phyloP scores from a whole-genome alignment of 441 rosid species.

The Syzygium malaccense region DNA sequence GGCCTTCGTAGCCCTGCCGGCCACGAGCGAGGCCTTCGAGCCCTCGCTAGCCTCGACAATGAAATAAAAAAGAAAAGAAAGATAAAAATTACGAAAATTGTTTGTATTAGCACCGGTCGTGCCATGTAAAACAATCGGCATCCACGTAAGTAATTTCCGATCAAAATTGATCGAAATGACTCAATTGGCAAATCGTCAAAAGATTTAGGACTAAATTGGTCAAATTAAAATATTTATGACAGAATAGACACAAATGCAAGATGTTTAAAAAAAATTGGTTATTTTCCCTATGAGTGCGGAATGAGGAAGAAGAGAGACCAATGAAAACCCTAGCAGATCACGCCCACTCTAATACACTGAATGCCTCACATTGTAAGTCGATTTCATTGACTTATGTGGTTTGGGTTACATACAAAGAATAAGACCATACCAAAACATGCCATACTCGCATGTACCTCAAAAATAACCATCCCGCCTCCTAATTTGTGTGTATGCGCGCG shows the following conservation, averaged over 20 bases:
- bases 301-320: background rate
- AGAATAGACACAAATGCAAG: background rate
- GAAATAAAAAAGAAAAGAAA: no score
- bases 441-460: background rate
- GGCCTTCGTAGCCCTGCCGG: background rate
- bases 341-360: background rate
- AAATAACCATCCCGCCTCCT: background rate
- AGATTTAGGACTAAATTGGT: no score
- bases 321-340: background rate
- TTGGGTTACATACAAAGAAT: background rate
- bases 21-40: background rate
- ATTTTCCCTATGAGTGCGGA: background rate
- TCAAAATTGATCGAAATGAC: background rate
- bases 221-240: no score
- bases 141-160: background rate
- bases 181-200: background rate
- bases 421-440: background rate
- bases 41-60: background rate
- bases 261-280: background rate
- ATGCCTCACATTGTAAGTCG: background rate
- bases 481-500: background rate
- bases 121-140: no score
- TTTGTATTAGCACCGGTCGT: accelerated
- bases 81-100: background rate
- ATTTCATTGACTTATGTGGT: background rate